phyloP scores from a whole-genome alignment of 179 eudicot species.

The Carnegiea gigantea region DNA sequence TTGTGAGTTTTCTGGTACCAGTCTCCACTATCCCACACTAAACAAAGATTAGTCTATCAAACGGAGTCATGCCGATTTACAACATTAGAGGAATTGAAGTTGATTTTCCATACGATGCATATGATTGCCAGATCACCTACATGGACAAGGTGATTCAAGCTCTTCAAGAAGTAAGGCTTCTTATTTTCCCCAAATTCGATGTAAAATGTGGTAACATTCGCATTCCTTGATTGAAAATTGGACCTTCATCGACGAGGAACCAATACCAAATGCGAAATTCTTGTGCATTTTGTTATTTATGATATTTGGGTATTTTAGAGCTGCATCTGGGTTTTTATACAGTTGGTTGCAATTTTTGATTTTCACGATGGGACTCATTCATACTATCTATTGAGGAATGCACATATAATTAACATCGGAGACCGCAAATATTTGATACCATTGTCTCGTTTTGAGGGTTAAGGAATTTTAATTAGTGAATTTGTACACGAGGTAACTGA shows the following conservation, averaged over 20 bases:
- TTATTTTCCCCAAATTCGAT: not conserved
- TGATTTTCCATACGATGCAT: slow-evolving; percentile 87
- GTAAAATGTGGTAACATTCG: not conserved
- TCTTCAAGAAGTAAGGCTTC: slow-evolving; percentile 63
- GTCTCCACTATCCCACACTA: not conserved
- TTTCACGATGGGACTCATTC: not conserved
- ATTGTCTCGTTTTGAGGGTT: too few relatives aligned
- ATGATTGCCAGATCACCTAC: slow-evolving; percentile 88
- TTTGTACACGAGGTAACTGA: too few relatives aligned
- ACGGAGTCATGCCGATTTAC: slow-evolving; percentile 65
- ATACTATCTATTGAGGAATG: not conserved
- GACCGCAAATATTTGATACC: not conserved
- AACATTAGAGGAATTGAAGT: slow-evolving; percentile 75
- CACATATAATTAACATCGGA: not conserved
- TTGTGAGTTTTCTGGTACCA: slow-evolving; percentile 1
- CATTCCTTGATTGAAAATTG: not conserved
- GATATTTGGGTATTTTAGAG: not conserved
- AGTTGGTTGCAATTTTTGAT: not conserved
- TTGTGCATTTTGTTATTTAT: not conserved
- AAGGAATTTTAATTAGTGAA: too few relatives aligned
- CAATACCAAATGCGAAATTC: not conserved
- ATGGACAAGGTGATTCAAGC: slow-evolving; percentile 97
- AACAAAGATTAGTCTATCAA: not conserved
- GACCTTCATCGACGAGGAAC: not conserved
- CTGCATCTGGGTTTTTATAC: not conserved